phyloP scores from a whole-genome alignment of 495 filamentous ascomycete genomes.

The Aspergillus olivimuriae region DNA sequence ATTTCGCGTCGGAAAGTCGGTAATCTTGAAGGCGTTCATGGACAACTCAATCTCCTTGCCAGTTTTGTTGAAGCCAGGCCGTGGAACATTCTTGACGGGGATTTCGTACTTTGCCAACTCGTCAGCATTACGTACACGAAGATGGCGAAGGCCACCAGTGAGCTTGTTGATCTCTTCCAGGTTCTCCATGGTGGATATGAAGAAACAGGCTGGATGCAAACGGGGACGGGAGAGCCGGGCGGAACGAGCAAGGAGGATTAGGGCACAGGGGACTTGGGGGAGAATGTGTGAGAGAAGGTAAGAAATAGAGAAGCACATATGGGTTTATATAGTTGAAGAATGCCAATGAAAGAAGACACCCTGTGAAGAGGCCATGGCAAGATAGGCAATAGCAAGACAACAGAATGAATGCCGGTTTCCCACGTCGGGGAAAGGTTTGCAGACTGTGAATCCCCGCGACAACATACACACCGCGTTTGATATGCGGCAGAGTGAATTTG shows the following conservation, averaged over 20 bases:
- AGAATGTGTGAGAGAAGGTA: constrained; percentile 5
- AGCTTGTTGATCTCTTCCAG: constrained; percentile 16
- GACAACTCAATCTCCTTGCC: constrained; percentile 53
- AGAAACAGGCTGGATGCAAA: background rate
- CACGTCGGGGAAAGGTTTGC: constrained; percentile 9
- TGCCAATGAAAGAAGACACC: constrained; percentile 2
- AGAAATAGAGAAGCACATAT: constrained; percentile 2
- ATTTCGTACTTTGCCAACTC: constrained; percentile 23
- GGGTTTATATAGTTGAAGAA: constrained; percentile 4
- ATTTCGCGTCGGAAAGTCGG: constrained; percentile 38
- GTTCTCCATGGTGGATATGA: constrained; percentile 15
- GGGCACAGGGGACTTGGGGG: background rate
- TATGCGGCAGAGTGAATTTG: constrained; percentile 6
- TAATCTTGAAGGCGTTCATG: constrained; percentile 72
- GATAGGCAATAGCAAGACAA: constrained; percentile 9
- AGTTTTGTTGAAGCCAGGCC: constrained; percentile 47
- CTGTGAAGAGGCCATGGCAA: constrained; percentile 11
- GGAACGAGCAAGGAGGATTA: background rate
- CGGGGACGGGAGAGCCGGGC: constrained; percentile 1
- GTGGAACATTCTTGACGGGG: constrained; percentile 24
- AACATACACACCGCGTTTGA: constrained; percentile 10
- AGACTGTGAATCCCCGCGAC: constrained; percentile 11
- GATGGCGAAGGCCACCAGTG: constrained; percentile 19
- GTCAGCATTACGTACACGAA: constrained; percentile 19
- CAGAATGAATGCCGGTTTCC: constrained; percentile 13